Evolutionary conservation across 2,329 filamentous ascomycete species (phyloP), one percentile per base, ranked within the genome.

Genomic region (Madurella mycetomatis): DNA sequence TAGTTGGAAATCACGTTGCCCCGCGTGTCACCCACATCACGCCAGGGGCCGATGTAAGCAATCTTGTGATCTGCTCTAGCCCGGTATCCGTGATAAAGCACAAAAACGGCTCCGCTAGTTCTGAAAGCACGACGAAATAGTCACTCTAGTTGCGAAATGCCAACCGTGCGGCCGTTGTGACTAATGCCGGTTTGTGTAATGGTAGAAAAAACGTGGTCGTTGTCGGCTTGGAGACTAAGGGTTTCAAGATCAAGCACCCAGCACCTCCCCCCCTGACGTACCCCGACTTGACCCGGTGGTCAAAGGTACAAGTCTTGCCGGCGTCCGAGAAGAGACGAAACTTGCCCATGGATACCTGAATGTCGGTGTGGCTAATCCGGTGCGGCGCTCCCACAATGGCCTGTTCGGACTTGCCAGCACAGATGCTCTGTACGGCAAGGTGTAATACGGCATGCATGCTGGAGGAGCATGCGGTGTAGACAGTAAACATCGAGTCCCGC

Each of bases 21-120:
- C 62, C 61, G 16, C 52, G 53, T 13, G 62, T 64, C 34, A 73
- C 64, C 72, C 72, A 74, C 16, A 74, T 56, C 1, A 69, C 62
- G 2, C 71, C 71, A 5, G 57, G 55, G 2, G 63, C 47, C 3
- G 44, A 41, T 1, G 58, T 60, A 7, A 66, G 57, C 1, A 68
- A 53, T 3, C 47, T 55, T 30, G 64, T 62, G 18, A 67, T 41
- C 41, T 55, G 49, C 7, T 53, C 51, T 12, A 67, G 60, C 4
- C 47, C 42, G 8, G 40, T 15, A 4, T 54, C 42, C 9, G 51
- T 52, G 17, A 66, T 45, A 11, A 52, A 31, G 1, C 57, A 41
- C 13, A 68, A 56, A 2, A 67, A 17, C 1, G 60, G 60, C 13
- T 37, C 41, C 2, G 59, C 55, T 7, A 66, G 41, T 45, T 67